Conservation (phyloP, 345 rosid genomes). For the Eucalyptus cloeziana region DNA sequence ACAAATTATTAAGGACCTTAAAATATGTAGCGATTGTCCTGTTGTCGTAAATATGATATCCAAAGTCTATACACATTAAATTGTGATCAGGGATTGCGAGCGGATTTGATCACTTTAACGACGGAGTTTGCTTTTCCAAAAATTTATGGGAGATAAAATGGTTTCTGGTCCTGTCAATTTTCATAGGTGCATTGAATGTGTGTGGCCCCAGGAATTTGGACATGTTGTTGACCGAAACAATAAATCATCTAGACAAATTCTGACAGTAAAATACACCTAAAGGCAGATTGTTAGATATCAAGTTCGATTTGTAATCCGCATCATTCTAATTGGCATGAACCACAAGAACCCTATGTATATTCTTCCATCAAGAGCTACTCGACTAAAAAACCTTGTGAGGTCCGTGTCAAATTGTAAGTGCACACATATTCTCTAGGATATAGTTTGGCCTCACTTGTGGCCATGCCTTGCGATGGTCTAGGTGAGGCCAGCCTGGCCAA, state of each 20-base stretch:
- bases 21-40: background rate
- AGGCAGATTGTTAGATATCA: background rate
- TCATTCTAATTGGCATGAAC: background rate
- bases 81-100: background rate
- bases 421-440: background rate
- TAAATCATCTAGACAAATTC: background rate
- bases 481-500: fast-evolving
- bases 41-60: background rate
- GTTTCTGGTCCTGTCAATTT: too few relatives aligned
- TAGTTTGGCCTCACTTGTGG: fast-evolving
- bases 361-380: too few relatives aligned
- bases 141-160: background rate
- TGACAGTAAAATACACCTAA: background rate
- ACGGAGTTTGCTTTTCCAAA: background rate
- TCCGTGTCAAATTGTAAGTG: too few relatives aligned
- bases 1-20: background rate
- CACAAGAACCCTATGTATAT: background rate
- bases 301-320: background rate
- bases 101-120: background rate
- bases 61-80: background rate
- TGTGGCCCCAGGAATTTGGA: background rate
- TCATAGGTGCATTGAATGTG: too few relatives aligned
- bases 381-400: background rate
- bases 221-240: background rate
- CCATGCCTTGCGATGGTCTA: too few relatives aligned